Conservation (phyloP, 2,329 filamentous ascomycete genomes). For the Claviceps africana region DNA sequence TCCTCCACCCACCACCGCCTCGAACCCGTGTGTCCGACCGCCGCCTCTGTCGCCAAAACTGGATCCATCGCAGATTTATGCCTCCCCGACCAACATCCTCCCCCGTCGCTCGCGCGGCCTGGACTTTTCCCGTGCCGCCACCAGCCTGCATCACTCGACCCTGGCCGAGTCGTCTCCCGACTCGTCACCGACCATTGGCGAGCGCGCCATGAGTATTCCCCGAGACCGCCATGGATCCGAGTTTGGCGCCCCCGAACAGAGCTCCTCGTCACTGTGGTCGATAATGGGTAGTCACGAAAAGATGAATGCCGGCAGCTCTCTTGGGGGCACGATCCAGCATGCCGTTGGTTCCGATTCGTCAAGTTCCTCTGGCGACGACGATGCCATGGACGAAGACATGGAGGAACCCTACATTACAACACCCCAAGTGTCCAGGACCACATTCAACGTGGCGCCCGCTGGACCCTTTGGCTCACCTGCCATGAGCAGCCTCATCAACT, state of each 20-base stretch:
- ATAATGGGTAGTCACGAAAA: conserved; percentile 56
- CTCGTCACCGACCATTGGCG: conserved; percentile 73
- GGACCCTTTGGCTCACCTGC: conserved; percentile 57
- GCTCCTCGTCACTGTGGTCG: conserved; percentile 58
- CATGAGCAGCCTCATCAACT: conserved; percentile 65
- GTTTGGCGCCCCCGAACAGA: conserved; percentile 43
- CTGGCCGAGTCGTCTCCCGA: conserved; percentile 82
- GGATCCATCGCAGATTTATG: conserved; percentile 72
- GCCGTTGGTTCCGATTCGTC: conserved; percentile 63
- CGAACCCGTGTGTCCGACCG: conserved; percentile 34
- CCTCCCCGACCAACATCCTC: conserved; percentile 74
- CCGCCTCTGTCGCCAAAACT: conserved; percentile 71
- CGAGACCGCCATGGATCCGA: conserved; percentile 30
- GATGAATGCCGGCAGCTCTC: conserved; percentile 61
- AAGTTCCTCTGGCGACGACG: conserved; percentile 56
- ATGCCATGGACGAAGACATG: conserved; percentile 58
- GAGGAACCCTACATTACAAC: conserved; percentile 74
- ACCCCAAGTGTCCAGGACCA: conserved; percentile 56
- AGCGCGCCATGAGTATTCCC: conserved; percentile 50
- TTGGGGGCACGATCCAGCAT: conserved; percentile 51
- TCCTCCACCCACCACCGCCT: conserved; percentile 20
- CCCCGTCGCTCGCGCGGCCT: conserved; percentile 79
- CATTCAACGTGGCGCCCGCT: conserved; percentile 29
- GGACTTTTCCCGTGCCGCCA: conserved; percentile 86
- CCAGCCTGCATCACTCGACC: conserved; percentile 89